A percentile compares a stretch with the other conserved stretches of the same genome.
These are phyloP conservation scores for Rhizomucor pusillus DNA, from an alignment of 371 early-diverging fungal genomes.

Conservation along the genomic window DNA sequence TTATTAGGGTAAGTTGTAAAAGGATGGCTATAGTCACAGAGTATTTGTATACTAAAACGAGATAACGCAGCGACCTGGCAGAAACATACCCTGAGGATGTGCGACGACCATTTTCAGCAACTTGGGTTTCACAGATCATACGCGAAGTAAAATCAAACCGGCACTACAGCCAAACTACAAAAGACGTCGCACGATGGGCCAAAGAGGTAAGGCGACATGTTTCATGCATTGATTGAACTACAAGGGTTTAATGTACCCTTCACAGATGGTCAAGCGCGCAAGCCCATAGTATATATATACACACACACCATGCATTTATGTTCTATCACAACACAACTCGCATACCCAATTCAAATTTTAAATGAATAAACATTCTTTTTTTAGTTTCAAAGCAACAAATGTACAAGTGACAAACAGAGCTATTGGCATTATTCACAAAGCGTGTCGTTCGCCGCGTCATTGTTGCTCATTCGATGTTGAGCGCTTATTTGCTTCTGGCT, in stretches of 20 bases:
- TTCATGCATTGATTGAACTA: too few relatives aligned
- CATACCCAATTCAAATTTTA: too few relatives aligned
- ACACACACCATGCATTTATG: too few relatives aligned
- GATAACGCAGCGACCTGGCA: conserved; percentile 59
- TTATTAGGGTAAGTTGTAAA: conserved; percentile 63
- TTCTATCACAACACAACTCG: too few relatives aligned
- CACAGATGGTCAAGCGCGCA: too few relatives aligned
- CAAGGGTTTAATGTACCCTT: too few relatives aligned
- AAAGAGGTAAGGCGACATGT: conserved; percentile 39
- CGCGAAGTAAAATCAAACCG: conserved; percentile 73
- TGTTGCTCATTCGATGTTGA: not conserved
- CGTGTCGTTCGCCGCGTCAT: conserved; percentile 1
- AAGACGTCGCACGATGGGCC: conserved; percentile 85
- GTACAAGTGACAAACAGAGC: not conserved
- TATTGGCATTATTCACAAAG: not conserved
- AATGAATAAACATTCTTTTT: not conserved
- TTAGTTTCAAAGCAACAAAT: conserved; percentile 1
- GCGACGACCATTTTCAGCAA: conserved; percentile 55
- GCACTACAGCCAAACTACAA: conserved; percentile 56
- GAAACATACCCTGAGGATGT: conserved; percentile 77
- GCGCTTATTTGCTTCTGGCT: conserved; percentile 34
- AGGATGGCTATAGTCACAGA: not conserved
- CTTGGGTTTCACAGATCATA: conserved; percentile 67
- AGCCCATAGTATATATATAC: too few relatives aligned
- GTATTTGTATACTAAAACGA: not conserved